Evolutionary conservation across 306 rosid species (phyloP), one percentile per base, ranked within the genome.

Genomic region (Geum urbanum): DNA sequence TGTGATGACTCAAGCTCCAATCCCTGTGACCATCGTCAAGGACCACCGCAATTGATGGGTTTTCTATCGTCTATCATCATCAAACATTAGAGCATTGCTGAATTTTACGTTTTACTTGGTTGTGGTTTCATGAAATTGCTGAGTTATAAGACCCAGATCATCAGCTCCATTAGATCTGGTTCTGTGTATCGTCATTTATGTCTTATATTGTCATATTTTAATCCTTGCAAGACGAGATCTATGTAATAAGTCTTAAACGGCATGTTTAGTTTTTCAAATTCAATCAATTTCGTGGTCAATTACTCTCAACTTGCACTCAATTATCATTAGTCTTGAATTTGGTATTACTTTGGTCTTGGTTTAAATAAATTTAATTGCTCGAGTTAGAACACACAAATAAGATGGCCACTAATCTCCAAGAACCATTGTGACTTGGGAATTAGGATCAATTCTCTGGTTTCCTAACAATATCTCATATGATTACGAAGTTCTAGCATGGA

Each of bases 21-120:
- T 92, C 79, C 94, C 97, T 6, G 98, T 92, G 47, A 88, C 89
- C 22, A 78, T 92, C 12, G 89, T 92, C 44, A 92, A 88, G 86
- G 91, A 92, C 40, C 39, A 35, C 47, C 44, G 55, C 19, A 77
- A 44, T 51, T 76, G 47, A 67, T 45, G 43, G 53, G 48, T 20
- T 52, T 11, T 55, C 43, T 40, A 52, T 50, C 10, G 24, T 22
- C 13, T 9, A 27, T 14, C 63, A 53, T 41, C 20, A 43, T 7
- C 27, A 11, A 9, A 54, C 52, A 40, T n/a, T 19, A 16, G 37
- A 50, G 22, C 39, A 53, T 69, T 40, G 7, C 63, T 50, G 54
- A 35, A 19, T 50, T 19, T 48, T 11, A 51, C 35, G 72, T 52
- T 51, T 35, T 50, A 15, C 12, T 67, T 67, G 56, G n/a, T 62